phyloP scores from a whole-genome alignment of 2,329 filamentous ascomycete species.

The Tolypocladium ovalisporum region DNA sequence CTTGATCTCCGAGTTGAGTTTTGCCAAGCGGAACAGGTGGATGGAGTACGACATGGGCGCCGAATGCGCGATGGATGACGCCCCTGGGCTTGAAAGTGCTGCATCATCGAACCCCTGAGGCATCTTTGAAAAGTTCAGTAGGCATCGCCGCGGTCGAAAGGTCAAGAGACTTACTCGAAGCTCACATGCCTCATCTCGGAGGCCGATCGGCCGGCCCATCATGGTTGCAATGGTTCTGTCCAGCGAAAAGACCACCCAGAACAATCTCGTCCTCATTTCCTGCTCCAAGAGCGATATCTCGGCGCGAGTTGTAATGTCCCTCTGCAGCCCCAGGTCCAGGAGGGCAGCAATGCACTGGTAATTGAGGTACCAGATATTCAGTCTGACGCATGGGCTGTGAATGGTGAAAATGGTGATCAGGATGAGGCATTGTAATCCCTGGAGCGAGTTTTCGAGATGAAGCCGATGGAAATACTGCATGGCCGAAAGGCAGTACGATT shows the following conservation, averaged over 20 bases:
- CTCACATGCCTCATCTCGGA: conserved; percentile 44
- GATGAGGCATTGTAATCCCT: conserved; percentile 37
- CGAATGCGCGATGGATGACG: not conserved
- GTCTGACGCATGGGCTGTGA: conserved; percentile 33
- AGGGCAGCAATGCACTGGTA: conserved; percentile 42
- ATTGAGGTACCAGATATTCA: conserved; percentile 44
- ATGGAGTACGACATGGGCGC: conserved; percentile 28
- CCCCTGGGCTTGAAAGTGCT: not conserved
- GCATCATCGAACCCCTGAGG: conserved; percentile 4
- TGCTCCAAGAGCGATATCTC: conserved; percentile 36
- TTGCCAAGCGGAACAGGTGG: conserved; percentile 35
- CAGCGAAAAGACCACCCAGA: conserved; percentile 42
- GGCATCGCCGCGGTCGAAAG: not conserved
- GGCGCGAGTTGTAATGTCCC: conserved; percentile 30
- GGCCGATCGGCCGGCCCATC: conserved; percentile 43
- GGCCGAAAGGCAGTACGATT: conserved; percentile 37
- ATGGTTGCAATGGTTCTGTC: conserved; percentile 42
- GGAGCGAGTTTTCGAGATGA: conserved; percentile 35
- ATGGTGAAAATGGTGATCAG: conserved; percentile 37
- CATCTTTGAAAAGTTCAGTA: conserved; percentile 2
- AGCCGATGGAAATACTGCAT: conserved; percentile 33
- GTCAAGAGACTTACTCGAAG: conserved; percentile 24
- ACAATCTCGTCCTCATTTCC: conserved; percentile 43
- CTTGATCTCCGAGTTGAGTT: conserved; percentile 46
- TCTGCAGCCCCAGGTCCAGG: conserved; percentile 39